Conservation (phyloP, 139 green algal species). For the Chlamydomonas applanata region DNA sequence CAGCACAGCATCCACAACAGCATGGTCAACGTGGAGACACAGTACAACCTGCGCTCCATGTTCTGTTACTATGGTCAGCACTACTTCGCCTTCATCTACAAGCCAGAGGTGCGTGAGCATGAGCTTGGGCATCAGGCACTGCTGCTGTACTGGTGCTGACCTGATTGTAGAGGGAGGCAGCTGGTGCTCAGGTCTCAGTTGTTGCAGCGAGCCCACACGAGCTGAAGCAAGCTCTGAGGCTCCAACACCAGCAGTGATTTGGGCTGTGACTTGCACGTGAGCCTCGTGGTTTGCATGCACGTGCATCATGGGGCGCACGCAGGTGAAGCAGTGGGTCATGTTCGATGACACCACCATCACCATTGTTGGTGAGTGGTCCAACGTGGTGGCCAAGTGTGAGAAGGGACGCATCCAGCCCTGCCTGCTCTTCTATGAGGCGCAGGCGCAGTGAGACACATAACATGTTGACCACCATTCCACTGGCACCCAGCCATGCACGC, state of each 20-base stretch:
- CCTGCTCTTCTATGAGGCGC: slow-evolving; percentile 53
- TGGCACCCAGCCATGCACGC: too few species aligned
- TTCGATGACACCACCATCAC: slow-evolving; percentile 66
- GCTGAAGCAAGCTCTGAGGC: not conserved
- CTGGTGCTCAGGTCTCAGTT: too few species aligned
- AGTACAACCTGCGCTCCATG: slow-evolving; percentile 68
- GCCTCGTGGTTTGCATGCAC: too few species aligned
- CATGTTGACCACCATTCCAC: too few species aligned
- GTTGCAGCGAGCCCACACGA: too few species aligned
- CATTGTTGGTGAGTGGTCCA: slow-evolving; percentile 49
- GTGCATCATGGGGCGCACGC: too few species aligned
- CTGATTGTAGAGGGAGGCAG: too few species aligned
- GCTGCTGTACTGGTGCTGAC: not conserved
- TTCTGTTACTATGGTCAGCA: slow-evolving; percentile 90
- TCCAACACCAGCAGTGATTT: not conserved
- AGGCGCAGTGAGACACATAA: too few species aligned
- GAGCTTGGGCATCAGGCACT: too few species aligned
- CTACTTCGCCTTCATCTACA: slow-evolving; percentile 82
- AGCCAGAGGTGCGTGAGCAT: not conserved
- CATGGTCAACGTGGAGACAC: not conserved
- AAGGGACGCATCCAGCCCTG: slow-evolving; percentile 67
- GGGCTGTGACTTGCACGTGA: too few species aligned
- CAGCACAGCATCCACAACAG: not conserved
- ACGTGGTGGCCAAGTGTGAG: slow-evolving; percentile 62
- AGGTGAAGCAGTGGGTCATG: slow-evolving; percentile 65